These are phyloP conservation scores for Nymphaea thermarum DNA, from an alignment of 164 flowering plant genomes.

Conservation along the genomic window DNA sequence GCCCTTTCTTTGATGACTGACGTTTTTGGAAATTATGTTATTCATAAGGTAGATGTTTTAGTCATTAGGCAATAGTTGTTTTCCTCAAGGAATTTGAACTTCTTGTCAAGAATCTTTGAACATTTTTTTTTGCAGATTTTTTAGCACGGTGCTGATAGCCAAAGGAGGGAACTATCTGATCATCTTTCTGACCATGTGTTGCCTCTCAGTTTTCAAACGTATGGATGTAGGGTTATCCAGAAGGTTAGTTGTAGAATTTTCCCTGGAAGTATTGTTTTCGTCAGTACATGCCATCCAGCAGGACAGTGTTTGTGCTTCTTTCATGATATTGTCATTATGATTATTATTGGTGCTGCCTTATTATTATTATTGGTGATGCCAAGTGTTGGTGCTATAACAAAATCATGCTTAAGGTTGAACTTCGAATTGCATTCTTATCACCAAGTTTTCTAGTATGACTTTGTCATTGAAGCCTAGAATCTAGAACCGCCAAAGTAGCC, in stretches of 20 bases:
- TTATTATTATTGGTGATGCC: no score
- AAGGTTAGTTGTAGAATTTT: conserved; percentile 30
- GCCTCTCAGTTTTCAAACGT: conserved; percentile 81
- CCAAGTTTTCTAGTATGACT: no score
- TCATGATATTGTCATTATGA: neutral
- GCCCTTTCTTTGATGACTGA: conserved; percentile 84
- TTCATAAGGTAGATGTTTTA: conserved; percentile 58
- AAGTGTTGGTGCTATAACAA: no score
- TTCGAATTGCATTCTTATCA: no score
- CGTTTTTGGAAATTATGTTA: conserved; percentile 91
- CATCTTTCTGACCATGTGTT: conserved; percentile 60
- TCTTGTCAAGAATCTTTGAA: neutral
- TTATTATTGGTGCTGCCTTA: neutral
- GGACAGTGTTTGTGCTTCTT: neutral
- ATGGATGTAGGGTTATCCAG: conserved; percentile 86
- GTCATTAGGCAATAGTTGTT: neutral
- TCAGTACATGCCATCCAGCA: neutral
- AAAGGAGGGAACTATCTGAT: conserved; percentile 65
- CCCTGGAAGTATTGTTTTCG: neutral
- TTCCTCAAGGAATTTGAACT: neutral
- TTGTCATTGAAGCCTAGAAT: no score
- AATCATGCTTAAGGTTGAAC: no score
- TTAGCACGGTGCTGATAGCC: conserved; percentile 73
- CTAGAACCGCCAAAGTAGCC: no score
- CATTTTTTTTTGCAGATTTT: conserved; percentile 42